Evolutionary conservation across 495 filamentous ascomycete species (phyloP).

Genomic region (Clohesyomyces aquaticus): DNA sequence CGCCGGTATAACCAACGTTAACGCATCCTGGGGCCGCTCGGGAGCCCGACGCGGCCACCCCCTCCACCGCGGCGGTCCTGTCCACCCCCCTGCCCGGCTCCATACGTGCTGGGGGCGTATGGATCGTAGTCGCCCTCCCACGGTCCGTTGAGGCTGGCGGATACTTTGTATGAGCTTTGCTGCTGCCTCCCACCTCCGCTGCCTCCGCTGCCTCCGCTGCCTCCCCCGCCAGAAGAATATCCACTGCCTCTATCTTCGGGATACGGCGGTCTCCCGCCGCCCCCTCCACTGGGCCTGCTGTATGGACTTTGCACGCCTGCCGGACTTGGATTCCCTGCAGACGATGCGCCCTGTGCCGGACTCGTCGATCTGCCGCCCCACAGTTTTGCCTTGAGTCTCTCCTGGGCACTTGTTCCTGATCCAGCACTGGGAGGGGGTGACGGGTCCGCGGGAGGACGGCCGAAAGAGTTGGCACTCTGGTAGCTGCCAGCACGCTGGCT

Average conservation of each 20-base stretch:
- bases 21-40: constrained; percentile 53
- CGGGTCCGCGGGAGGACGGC: constrained; percentile 39
- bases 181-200: constrained; percentile 4
- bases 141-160: constrained; percentile 35
- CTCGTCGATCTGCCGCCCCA: constrained; percentile 53
- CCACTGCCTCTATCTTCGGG: constrained; percentile 38
- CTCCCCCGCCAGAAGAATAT: constrained; percentile 21
- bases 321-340: constrained; percentile 30
- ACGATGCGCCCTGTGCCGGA: constrained; percentile 24
- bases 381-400: constrained; percentile 68
- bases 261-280: constrained; percentile 30
- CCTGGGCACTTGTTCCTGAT: constrained; percentile 61
- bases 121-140: constrained; percentile 35
- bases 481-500: constrained; percentile 75
- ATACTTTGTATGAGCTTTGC: constrained; percentile 29
- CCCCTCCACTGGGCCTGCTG: constrained; percentile 13
- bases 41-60: constrained; percentile 53
- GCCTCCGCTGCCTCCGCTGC: too few relatives aligned
- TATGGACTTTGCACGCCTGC: constrained; percentile 26
- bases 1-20: too few relatives aligned
- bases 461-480: constrained; percentile 52
- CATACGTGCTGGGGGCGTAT: constrained; percentile 24
- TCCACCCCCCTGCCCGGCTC: constrained; percentile 1
- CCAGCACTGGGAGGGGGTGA: constrained; percentile 48
- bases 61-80: constrained; percentile 28